Conservation (phyloP, 345 rosid species). For the Lumnitzera racemosa region DNA sequence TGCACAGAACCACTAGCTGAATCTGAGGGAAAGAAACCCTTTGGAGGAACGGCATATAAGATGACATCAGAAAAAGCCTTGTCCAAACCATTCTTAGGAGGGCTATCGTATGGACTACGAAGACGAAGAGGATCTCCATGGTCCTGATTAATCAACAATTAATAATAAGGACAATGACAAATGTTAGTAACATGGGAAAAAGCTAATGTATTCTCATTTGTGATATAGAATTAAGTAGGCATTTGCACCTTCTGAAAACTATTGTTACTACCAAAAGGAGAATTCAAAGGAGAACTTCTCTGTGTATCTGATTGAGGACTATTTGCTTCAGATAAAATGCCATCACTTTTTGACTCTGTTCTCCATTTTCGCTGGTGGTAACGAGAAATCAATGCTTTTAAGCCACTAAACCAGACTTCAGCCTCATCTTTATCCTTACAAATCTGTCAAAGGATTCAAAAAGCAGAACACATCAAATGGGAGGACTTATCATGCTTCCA, state of each 20-base stretch:
- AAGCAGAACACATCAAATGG: constrained; percentile 9
- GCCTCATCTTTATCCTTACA: constrained; percentile 88
- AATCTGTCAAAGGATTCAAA: constrained; percentile 29
- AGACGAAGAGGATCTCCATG: constrained; percentile 61
- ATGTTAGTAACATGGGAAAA: too few relatives aligned
- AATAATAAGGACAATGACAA: not conserved
- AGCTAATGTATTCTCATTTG: not conserved
- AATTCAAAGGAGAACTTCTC: constrained; percentile 82
- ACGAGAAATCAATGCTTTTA: constrained; percentile 66
- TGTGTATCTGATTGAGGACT: constrained; percentile 90
- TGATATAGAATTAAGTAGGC: constrained; percentile 4
- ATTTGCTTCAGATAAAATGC: constrained; percentile 63
- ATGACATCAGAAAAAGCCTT: constrained; percentile 83
- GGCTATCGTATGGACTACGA: constrained; percentile 92
- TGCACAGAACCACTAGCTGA: constrained; percentile 77
- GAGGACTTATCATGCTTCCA: not conserved
- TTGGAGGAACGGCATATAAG: constrained; percentile 73
- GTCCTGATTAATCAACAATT: constrained; percentile 46
- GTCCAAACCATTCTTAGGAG: constrained; percentile 84
- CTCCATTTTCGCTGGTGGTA: constrained; percentile 52
- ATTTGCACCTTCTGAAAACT: constrained; percentile 69
- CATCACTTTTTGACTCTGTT: constrained; percentile 70
- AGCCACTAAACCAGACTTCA: constrained; percentile 81
- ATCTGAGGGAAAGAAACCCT: constrained; percentile 76
- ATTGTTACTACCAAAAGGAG: constrained; percentile 83